These are phyloP conservation scores for Oryza nivara DNA, from an alignment of 176 grass and related monocot genomes.

Conservation along the genomic window DNA sequence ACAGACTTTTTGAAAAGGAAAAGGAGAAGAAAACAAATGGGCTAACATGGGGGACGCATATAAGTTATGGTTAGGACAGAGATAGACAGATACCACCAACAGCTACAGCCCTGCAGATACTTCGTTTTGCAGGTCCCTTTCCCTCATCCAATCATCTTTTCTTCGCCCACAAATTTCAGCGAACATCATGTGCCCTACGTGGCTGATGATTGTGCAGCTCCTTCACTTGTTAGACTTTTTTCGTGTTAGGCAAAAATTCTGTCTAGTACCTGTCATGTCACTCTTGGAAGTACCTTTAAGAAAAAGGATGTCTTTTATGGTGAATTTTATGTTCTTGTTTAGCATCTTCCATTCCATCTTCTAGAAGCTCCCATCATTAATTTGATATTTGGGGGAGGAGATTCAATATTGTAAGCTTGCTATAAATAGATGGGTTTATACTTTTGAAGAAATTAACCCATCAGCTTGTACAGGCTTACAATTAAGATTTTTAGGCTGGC, in stretches of 20 bases:
- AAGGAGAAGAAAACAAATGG: not conserved
- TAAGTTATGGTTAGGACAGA: not conserved
- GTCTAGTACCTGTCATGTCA: not conserved
- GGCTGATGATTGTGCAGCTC: not conserved
- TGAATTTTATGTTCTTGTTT: not conserved
- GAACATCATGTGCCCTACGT: not conserved
- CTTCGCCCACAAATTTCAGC: not conserved
- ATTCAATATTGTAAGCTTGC: not conserved
- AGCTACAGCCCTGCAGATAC: not conserved
- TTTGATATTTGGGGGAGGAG: not conserved
- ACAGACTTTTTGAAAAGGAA: not conserved
- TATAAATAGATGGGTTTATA: not conserved
- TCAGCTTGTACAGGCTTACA: not conserved
- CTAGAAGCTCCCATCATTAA: not conserved
- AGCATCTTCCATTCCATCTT: not conserved
- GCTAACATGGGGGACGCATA: not conserved
- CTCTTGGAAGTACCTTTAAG: not conserved
- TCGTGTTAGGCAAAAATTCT: too few species aligned
- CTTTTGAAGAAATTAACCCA: not conserved
- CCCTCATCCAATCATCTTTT: not conserved
- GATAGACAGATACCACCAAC: conserved; percentile 5
- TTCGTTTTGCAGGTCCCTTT: conserved; percentile 14
- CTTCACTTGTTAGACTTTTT: not conserved
- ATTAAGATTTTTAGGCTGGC: not conserved
- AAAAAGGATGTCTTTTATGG: not conserved